A percentile compares a stretch with the other conserved stretches of the same genome.
phyloP scores from a whole-genome alignment of 2,329 filamentous ascomycete genomes.

The Aspergillus pseudonomiae region DNA sequence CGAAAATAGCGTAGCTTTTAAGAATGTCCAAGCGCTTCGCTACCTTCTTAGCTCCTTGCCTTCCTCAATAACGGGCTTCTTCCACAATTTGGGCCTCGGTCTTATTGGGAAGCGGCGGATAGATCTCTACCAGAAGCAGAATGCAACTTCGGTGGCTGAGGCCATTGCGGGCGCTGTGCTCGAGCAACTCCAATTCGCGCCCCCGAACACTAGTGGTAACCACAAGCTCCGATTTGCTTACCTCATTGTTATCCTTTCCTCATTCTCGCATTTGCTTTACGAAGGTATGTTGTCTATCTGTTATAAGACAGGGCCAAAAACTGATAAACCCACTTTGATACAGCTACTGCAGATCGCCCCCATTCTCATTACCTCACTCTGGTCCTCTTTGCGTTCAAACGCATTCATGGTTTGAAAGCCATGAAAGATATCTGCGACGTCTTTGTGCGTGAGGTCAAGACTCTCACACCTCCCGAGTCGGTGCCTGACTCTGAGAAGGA shows the following conservation, averaged over 20 bases:
- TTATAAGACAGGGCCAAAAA: background rate
- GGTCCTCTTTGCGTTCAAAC: slow-evolving; percentile 84
- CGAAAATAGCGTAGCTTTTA: slow-evolving; percentile 52
- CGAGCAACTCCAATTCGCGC: slow-evolving; percentile 62
- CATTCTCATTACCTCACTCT: slow-evolving; percentile 63
- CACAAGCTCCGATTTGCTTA: slow-evolving; percentile 72
- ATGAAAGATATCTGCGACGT: slow-evolving; percentile 72
- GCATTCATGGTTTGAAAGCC: slow-evolving; percentile 72
- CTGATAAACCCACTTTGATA: slow-evolving; percentile 11
- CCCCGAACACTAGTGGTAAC: slow-evolving; percentile 51
- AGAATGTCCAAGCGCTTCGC: slow-evolving; percentile 78
- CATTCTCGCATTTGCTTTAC: slow-evolving; percentile 76
- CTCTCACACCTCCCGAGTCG: slow-evolving; percentile 48
- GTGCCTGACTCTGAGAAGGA: slow-evolving; percentile 43
- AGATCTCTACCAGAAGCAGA: slow-evolving; percentile 66
- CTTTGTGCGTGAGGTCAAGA: slow-evolving; percentile 64
- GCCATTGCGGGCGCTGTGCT: slow-evolving; percentile 73
- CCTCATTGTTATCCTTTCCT: slow-evolving; percentile 78
- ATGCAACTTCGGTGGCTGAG: slow-evolving; percentile 63
- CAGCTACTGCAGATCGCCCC: slow-evolving; percentile 53
- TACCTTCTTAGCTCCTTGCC: slow-evolving; percentile 78
- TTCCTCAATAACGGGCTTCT: slow-evolving; percentile 78
- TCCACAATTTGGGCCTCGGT: slow-evolving; percentile 82
- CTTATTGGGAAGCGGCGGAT: slow-evolving; percentile 74
- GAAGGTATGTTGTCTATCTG: slow-evolving; percentile 55